Evolutionary conservation across 202 grass and related monocot genomes (phyloP), one percentile per base, ranked within the genome.

Genomic region (Tripidium arundinaceum): DNA sequence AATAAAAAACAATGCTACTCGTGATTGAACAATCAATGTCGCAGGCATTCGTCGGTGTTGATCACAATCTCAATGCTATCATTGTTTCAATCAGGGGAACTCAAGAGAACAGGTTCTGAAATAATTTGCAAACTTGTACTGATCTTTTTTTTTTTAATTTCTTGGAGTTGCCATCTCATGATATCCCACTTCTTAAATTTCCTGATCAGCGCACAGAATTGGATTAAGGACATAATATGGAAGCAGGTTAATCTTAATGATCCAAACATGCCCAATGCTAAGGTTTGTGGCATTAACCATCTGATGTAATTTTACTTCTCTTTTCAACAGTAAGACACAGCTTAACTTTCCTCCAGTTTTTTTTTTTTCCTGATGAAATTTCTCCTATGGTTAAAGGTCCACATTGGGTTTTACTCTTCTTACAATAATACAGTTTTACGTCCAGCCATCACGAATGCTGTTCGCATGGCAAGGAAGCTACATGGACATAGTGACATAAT

Each of bases 71-170:
- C 45, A 90, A 89, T 81, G 79, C 94, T 22, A 87, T 80, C 68
- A 87, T 98, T 59, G 81, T 98, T 83, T 81, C 91, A 61, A 91
- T 98, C 52, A 98, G 91, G 84, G 94, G 94, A 71, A 98, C 94
- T 83, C 92, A 90, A 89, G 94, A 66, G 42, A 79, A 79, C 43
- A 79, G 76, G 76, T 79, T 78, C 43, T 25, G 7, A 50, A 50
- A 38, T 27, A 18, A 38, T 66, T 54, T n/a, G 31, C 28, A 78
- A 52, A 52, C 42, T 78, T 78, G 8, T 45, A 66, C 11, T 1
- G 11, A 38, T 58, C 6, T 38, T 37, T 36, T 22, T 15, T 0
- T n/a, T n/a, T n/a, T n/a, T n/a, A 58, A 14, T 38, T 74, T 74
- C 49, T 24, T 39, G 11, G 11, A 39, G 36, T 16, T 63, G 9